phyloP scores from a whole-genome alignment of 2,329 filamentous ascomycete genomes.

The Verticillium nonalfalfae region DNA sequence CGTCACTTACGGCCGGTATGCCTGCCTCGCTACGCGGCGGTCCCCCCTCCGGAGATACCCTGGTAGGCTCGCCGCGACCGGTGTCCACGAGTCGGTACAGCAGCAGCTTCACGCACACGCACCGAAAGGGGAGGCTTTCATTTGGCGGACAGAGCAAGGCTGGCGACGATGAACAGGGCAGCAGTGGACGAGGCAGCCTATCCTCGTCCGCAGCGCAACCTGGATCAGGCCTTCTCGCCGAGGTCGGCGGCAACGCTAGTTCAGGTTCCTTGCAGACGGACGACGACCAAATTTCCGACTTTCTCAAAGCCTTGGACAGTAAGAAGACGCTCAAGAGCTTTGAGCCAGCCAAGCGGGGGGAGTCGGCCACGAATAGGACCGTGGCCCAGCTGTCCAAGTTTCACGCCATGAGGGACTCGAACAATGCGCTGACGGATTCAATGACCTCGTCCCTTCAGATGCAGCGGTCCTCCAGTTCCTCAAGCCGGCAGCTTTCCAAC shows the following conservation, averaged over 20 bases:
- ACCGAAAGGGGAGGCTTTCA: slow-evolving; percentile 72
- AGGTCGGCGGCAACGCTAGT: slow-evolving; percentile 58
- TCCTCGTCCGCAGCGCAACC: slow-evolving; percentile 65
- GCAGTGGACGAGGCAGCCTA: slow-evolving; percentile 74
- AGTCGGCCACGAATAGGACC: slow-evolving; percentile 67
- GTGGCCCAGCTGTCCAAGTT: slow-evolving; percentile 78
- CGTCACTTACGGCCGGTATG: slow-evolving; percentile 69
- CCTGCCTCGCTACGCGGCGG: slow-evolving; percentile 65
- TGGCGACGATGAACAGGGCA: slow-evolving; percentile 65
- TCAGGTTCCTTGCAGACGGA: slow-evolving; percentile 66
- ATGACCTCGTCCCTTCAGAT: slow-evolving; percentile 86
- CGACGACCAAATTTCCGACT: slow-evolving; percentile 90
- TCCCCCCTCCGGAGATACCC: slow-evolving; percentile 55
- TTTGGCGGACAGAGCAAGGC: slow-evolving; percentile 65
- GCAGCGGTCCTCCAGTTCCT: slow-evolving; percentile 74
- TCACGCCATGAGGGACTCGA: slow-evolving; percentile 82
- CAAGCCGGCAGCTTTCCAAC: slow-evolving; percentile 52
- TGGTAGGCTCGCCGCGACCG: slow-evolving; percentile 72
- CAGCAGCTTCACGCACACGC: slow-evolving; percentile 88
- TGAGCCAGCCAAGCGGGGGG: slow-evolving; percentile 58
- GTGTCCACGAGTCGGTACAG: slow-evolving; percentile 77
- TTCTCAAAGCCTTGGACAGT: slow-evolving; percentile 80
- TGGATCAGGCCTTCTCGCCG: slow-evolving; percentile 73
- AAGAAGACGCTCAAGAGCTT: slow-evolving; percentile 84
- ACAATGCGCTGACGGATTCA: slow-evolving; percentile 83